Evolutionary conservation across 495 filamentous ascomycete genomes (phyloP), one percentile per base, ranked within the genome.

Genomic region (Aspergillus egyptiacus): DNA sequence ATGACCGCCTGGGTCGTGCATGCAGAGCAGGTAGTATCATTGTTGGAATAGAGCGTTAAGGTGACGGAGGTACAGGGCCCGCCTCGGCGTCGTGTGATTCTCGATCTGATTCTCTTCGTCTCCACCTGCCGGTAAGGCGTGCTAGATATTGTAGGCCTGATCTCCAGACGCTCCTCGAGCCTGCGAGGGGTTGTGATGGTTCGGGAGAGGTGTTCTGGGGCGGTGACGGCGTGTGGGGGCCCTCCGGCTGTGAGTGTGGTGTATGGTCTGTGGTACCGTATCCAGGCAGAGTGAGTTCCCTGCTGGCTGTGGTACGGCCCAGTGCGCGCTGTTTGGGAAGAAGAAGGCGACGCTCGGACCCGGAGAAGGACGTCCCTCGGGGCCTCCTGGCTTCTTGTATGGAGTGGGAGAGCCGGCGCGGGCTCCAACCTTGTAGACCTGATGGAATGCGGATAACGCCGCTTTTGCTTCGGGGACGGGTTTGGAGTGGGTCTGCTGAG

Each of bases 181-280:
- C 63, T n/a, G 57, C 63, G 55, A 71, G 60, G 57, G 62, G 39
- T 23, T 55, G 48, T 37, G 48, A 2, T 15, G 17, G 4, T 20
- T 25, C 48, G 23, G 18, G 6, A 24, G 11, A 38, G 15, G 6
- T n/a, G 34, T 20, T 27, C 22, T 20, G n/a, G 46, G 2, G 31
- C 27, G 28, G 31, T 25, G 28, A 13, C 20, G 28, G 45, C 20
- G 22, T 24, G 34, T 36, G 37, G 6, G 17, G 38, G 19, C 52
- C 41, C n/a, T n/a, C n/a, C n/a, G n/a, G 36, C 28, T 33, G 1
- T 41, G 54, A 27, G 48, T 38, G 23, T n/a, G n/a, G n/a, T n/a
- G n/a, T n/a, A n/a, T n/a, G n/a, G n/a, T 65, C 61, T 45, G 54
- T 58, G 23, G 66, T 60, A 33, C 66, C 67, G 42, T 71, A 69